Evolutionary conservation across 345 rosid genomes (phyloP).

Genomic region (Ceriops zippeliana): DNA sequence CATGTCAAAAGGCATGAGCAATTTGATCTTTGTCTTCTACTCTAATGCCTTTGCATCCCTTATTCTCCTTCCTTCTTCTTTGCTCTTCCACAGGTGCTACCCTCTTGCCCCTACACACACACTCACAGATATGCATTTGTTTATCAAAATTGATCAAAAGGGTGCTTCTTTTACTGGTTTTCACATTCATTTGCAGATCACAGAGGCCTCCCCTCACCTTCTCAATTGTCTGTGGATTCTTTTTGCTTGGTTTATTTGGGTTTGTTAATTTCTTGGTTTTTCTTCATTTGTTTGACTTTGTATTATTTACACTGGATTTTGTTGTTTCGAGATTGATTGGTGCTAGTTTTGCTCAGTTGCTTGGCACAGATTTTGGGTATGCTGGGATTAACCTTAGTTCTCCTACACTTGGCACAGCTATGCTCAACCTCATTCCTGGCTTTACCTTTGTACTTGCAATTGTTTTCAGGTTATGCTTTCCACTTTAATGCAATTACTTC

Average conservation of each 20-base stretch:
- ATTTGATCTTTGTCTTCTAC: slow-evolving; percentile 47
- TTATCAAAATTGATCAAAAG: neutral
- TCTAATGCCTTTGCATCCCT: slow-evolving; percentile 58
- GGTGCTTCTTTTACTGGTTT: neutral
- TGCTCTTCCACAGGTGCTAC: slow-evolving; percentile 45
- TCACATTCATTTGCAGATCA: slow-evolving; percentile 29
- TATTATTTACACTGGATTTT: neutral
- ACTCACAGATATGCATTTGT: too few relatives aligned
- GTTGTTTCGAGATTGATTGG: slow-evolving; percentile 17
- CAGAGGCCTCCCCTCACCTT: slow-evolving; percentile 45
- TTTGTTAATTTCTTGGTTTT: slow-evolving; percentile 2
- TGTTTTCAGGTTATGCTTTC: slow-evolving; percentile 41
- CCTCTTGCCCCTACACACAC: neutral
- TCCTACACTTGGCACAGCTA: slow-evolving; percentile 52
- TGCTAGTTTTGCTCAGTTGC: slow-evolving; percentile 17
- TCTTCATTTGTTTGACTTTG: slow-evolving; percentile 1
- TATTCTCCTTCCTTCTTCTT: slow-evolving; percentile 47
- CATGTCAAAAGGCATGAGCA: slow-evolving; percentile 58
- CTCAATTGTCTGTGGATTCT: slow-evolving; percentile 37
- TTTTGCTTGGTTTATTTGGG: slow-evolving; percentile 57
- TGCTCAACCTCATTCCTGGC: slow-evolving; percentile 60
- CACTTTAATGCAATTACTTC: neutral
- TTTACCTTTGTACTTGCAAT: slow-evolving; percentile 54
- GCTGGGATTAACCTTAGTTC: slow-evolving; percentile 54
- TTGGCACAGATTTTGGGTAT: slow-evolving; percentile 35